These are phyloP conservation scores for Teratosphaeria destructans DNA, from an alignment of 2,329 filamentous ascomycete species.

Conservation along the genomic window DNA sequence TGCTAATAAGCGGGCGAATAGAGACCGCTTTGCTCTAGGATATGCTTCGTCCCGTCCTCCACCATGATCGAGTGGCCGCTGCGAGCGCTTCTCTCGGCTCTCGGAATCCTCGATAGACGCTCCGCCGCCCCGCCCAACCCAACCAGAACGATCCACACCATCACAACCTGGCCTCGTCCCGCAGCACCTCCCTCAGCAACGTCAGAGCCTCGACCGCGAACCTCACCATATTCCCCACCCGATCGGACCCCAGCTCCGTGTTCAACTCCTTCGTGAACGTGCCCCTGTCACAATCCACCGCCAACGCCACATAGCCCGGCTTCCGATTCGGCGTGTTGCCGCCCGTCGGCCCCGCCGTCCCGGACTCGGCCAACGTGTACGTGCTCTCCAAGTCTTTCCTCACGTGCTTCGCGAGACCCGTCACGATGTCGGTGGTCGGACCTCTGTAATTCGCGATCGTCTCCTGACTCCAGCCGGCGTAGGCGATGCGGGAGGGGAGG, in stretches of 20 bases:
- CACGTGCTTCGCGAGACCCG: constrained; percentile 46
- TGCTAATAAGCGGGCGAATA: too few species aligned
- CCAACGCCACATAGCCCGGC: constrained; percentile 55
- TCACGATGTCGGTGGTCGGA: constrained; percentile 48
- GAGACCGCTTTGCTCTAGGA: too few species aligned
- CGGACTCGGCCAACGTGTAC: constrained; percentile 50
- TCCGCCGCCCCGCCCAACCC: too few species aligned
- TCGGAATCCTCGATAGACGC: too few species aligned
- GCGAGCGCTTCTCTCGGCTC: too few species aligned
- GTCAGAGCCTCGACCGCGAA: constrained; percentile 50
- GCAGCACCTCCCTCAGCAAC: constrained; percentile 47
- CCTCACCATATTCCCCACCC: constrained; percentile 52
- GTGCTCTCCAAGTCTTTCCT: constrained; percentile 45
- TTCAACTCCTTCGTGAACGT: constrained; percentile 45
- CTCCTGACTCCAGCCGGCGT: constrained; percentile 50
- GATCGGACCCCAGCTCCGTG: constrained; percentile 43
- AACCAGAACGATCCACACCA: not conserved
- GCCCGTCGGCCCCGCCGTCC: constrained; percentile 54
- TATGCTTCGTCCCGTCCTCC: too few species aligned
- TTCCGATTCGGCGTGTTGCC: constrained; percentile 46
- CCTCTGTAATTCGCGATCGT: constrained; percentile 46
- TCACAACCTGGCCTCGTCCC: constrained; percentile 32
- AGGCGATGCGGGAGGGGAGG: constrained; percentile 46
- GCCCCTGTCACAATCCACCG: constrained; percentile 45
- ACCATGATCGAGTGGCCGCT: too few species aligned